phyloP scores from a whole-genome alignment of 177 flowering plant genomes.

The Tripterygium wilfordii region DNA sequence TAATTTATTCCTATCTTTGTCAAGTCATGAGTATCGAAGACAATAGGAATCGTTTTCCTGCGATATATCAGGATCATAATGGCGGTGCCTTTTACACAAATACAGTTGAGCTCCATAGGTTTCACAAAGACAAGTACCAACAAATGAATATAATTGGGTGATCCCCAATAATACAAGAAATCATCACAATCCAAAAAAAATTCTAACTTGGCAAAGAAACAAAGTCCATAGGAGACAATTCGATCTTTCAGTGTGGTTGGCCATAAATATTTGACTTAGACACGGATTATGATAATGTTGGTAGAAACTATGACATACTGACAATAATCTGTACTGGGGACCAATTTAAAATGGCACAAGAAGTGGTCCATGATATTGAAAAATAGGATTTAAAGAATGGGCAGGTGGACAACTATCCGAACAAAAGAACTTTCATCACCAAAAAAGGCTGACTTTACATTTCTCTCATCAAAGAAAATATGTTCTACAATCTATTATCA shows the following conservation, averaged over 20 bases:
- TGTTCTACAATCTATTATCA: too few relatives aligned
- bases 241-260: conserved; percentile 26
- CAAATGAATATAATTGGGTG: too few relatives aligned
- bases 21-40: background rate
- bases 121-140: background rate
- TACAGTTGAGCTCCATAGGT: background rate
- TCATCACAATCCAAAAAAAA: too few relatives aligned
- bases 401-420: too few relatives aligned
- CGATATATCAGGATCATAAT: too few relatives aligned
- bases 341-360: conserved; percentile 18
- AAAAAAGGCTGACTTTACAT: background rate
- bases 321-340: conserved; percentile 30
- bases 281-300: conserved; percentile 27
- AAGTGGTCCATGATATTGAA: conserved; percentile 13
- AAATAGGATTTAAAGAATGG: conserved; percentile 7
- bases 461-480: conserved; percentile 9
- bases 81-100: background rate
- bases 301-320: conserved; percentile 25
- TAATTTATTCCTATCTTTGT: too few relatives aligned
- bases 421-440: too few relatives aligned
- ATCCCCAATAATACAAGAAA: too few relatives aligned
- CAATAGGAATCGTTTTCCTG: background rate
- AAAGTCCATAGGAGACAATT: conserved; percentile 5
- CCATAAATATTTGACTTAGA: conserved; percentile 24
- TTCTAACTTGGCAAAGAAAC: conserved; percentile 6